These are phyloP conservation scores for Claviceps digitariae DNA, from an alignment of 2,329 filamentous ascomycete species.

Conservation along the genomic window DNA sequence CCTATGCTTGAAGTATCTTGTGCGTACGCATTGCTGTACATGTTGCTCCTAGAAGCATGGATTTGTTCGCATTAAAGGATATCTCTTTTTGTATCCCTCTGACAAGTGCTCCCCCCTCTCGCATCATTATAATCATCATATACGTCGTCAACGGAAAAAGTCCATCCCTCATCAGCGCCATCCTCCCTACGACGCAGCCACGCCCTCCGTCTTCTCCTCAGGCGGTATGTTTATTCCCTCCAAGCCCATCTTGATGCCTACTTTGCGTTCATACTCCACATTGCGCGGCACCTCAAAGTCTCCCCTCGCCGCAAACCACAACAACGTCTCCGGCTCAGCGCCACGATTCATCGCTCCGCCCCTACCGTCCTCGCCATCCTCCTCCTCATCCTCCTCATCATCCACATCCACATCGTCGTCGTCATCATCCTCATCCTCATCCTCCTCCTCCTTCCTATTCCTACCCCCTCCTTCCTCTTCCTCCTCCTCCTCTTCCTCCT, in stretches of 20 bases:
- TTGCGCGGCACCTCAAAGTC: slow-evolving; percentile 32
- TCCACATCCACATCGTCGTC: slow-evolving; percentile 8
- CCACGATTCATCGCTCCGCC: slow-evolving; percentile 17
- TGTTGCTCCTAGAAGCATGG: not conserved
- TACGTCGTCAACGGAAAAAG: not conserved
- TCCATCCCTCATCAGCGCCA: not conserved
- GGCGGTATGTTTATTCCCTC: slow-evolving; percentile 23
- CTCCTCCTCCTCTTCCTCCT: slow-evolving; percentile 42
- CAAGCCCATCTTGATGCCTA: slow-evolving; percentile 17
- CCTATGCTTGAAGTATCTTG: no score
- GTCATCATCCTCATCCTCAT: slow-evolving; percentile 13
- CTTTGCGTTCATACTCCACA: slow-evolving; percentile 28
- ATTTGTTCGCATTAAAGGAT: not conserved
- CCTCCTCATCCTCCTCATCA: slow-evolving; percentile 5
- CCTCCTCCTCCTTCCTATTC: slow-evolving; percentile 32
- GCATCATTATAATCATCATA: not conserved
- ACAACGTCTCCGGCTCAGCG: slow-evolving; percentile 31
- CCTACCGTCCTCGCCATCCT: not conserved
- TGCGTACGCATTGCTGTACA: no score
- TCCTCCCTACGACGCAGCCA: slow-evolving; percentile 6
- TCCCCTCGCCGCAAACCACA: slow-evolving; percentile 32
- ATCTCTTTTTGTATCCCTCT: not conserved
- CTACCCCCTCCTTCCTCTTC: slow-evolving; percentile 16
- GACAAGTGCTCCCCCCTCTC: not conserved
- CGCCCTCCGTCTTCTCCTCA: slow-evolving; percentile 8